Evolutionary conservation across 495 filamentous ascomycete species (phyloP), one percentile per base, ranked within the genome.

Genomic region (Talaromyces liani): DNA sequence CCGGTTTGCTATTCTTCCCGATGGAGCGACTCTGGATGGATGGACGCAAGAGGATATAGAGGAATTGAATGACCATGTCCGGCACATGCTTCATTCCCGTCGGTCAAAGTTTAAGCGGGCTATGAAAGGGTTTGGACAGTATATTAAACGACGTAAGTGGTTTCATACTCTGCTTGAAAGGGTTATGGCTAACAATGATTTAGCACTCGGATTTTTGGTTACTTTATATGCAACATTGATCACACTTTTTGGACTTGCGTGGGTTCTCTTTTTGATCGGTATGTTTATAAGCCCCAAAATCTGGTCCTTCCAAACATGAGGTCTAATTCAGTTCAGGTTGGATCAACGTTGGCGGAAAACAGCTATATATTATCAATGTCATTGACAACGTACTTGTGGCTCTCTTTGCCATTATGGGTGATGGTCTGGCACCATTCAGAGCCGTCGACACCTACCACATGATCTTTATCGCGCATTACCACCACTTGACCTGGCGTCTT

Each of bases 211-310:
- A 6, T 87, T 91, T 65, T 76, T 91, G 27, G 85, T 93, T 25
- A 91, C 88, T 6, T 71, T 92, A 9, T 93, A 93, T 67, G 89
- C 88, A n/a, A 87, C 84, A 8, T 75, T 92, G 12, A 91, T 93
- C 64, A 93, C 90, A 0, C 77, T 91, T 6, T 93, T 92, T 63
- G 90, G 90, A 65, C 79, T 90, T 55, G 88, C 87, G 1, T 93
- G 90, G 90, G 90, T 93, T 0, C 80, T 93, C 34, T 92, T 91
- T 75, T 73, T 93, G 55, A 93, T 93, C 67, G 90, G 78, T 79
- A 72, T 51, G 9, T 41, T 41, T 10, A 16, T 27, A 27, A 27
- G 2, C 27, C 36, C 14, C 6, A 36, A 36, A 41, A 9, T 3
- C 14, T 4, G 16, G 9, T 16, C 3, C 10, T 16, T 16, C 2